Base-by-base conservation (phyloP, 257 asterid genomes). In the Salvia hispanica region DNA sequence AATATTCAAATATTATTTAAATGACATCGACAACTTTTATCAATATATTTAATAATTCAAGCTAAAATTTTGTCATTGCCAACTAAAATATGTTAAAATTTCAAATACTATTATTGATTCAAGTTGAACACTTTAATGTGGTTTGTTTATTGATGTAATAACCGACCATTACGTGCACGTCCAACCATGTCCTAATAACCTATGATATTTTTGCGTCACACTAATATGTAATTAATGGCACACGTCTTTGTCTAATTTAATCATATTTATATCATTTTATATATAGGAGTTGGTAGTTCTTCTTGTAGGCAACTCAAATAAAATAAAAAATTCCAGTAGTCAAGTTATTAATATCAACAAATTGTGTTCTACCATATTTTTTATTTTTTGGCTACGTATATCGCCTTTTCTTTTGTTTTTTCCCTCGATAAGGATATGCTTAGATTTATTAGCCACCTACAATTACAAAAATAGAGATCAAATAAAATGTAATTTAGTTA, bases 131-230 rank as follows among this genome's bases (percentile, higher is more conserved):
- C 34, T 3, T 2, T 25, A 25, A 25, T 25, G 6, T 40, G 45
- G 1, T 34, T 16, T 39, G 13, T 66, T 21, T 10, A 2, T 18
- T 44, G n/a, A 14, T 34, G 28, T 13, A 54, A 68, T 47, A n/a
- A 4, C 34, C 14, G 18, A 76, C 40, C 50, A 76, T 25, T 45
- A 54, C 36, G 59, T 39, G 16, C 77, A 72, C 77, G 74, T 60
- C 74, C 67, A 37, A 58, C 65, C 74, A 74, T 60, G 65, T 74
- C 46, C 57, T n/a, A 55, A 18, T 36, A 69, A 39, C 79, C 57
- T 74, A 67, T 67, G 60, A 25, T 25, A 25, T 25, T 14, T 15
- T 46, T 48, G 64, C 47, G 40, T 57, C 66, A 43, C 45, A 61
- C 63, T 43, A 33, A 39, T 0, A 36, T 36, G 5, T 13, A 50